Evolutionary conservation across 768 basidiomycete genomes (phyloP), one percentile per base, ranked within the genome.

Genomic region (Leccinum broughii): DNA sequence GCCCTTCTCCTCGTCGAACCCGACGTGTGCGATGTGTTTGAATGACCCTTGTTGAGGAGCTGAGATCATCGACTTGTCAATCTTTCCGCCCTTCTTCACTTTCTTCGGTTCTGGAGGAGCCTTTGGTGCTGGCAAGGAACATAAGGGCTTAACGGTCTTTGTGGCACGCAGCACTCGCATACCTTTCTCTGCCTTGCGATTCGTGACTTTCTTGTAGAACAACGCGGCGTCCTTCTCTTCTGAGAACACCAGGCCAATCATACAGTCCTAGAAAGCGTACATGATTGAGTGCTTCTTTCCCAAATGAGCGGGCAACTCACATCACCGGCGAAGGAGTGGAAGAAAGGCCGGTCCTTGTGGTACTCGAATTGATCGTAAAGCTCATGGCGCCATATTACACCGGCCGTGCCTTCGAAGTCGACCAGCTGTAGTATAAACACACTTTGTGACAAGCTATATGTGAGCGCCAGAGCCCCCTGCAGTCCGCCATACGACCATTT

Each of bases 341-440:
- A 97, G 83, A 88, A 95, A 2, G 89, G 82, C 61, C 94, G 80
- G 71, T 98, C 96, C 68, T 89, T 82, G 68, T 84, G 77, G 70
- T 93, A 93, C 58, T 90, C 85, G 63, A 96, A 83, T 34, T 85
- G 86, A 26, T 89, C 80, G 66, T 94, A 96, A 5, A 98, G 75
- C 72, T 96, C 94, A 64, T 97, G 92, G 59, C 93, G 87, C 96
- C 96, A 99, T 48, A 94, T 85, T 22, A 95, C 83, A 5, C 93
- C 94, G 56, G 93, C 77, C 4, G 92, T 92, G 20, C 93, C 92
- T 64, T 81, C 76, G 17, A 97, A 69, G 74, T 98, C 96, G 3
- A 98, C 90, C 55, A 98, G 78, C 72, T 85, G 86, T 69, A 97
- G 85, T 70, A 80, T 81, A 41, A 85, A 77, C 4, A 80, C 79